Evolutionary conservation across 495 filamentous ascomycete genomes (phyloP).

Genomic region (Hyaloscypha bicolor): DNA sequence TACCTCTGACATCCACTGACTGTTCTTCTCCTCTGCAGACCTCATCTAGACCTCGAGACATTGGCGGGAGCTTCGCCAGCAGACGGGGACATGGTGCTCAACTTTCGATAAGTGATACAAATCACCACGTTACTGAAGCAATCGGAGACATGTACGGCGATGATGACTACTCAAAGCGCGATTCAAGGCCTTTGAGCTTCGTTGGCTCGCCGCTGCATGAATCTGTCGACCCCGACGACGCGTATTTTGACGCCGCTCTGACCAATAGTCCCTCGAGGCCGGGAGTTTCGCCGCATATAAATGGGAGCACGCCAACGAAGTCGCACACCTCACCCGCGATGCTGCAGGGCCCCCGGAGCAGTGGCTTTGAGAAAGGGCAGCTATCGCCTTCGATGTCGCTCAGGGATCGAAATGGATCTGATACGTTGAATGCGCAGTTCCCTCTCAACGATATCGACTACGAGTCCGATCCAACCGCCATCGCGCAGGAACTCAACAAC

Average conservation of each 20-base stretch:
- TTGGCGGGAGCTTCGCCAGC: constrained; percentile 55
- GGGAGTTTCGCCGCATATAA: constrained; percentile 25
- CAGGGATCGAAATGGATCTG: constrained; percentile 37
- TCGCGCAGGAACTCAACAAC: constrained; percentile 94
- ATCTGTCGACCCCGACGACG: constrained; percentile 38
- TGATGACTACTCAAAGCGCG: constrained; percentile 64
- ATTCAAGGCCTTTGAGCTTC: constrained; percentile 67
- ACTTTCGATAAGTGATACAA: constrained; percentile 62
- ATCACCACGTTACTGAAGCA: constrained; percentile 96
- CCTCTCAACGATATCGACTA: constrained; percentile 92
- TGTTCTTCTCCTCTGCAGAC: constrained; percentile 41
- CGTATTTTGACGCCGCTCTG: constrained; percentile 34
- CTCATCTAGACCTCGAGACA: constrained; percentile 56
- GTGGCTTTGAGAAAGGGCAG: constrained; percentile 36
- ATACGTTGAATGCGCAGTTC: constrained; percentile 32
- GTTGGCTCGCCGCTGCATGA: constrained; percentile 50
- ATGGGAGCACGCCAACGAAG: constrained; percentile 28
- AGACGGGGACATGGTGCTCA: constrained; percentile 57
- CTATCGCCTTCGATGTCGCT: constrained; percentile 61
- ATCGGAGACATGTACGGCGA: constrained; percentile 96
- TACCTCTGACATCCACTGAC: constrained; percentile 20
- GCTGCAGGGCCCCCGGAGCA: constrained; percentile 28
- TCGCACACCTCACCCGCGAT: constrained; percentile 30
- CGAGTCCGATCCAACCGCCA: constrained; percentile 84
- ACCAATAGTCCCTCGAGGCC: constrained; percentile 25